Evolutionary conservation across 768 basidiomycete genomes (phyloP), one percentile per base, ranked within the genome.

Genomic region (Tulasnella sp.): DNA sequence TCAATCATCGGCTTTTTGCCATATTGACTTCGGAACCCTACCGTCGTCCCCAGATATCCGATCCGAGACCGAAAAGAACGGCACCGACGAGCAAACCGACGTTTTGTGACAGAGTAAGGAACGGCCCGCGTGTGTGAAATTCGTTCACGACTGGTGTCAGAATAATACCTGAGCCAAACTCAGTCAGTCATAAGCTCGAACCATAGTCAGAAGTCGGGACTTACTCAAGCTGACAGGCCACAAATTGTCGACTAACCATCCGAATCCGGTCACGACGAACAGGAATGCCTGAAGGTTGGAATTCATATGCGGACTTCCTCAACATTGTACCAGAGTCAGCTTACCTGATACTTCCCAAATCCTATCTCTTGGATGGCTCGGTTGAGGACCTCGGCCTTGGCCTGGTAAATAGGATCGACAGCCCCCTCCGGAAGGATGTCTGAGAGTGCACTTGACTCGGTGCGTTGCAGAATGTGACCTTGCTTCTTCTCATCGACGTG

Each of bases 241-340:
- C 34, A 89, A 83, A 75, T 87, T 90, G 76, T 90, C 89, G 19
- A 88, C 86, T 73, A 90, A 84, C 89, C 89, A 90, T 67, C 90
- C 90, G 79, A 91, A 90, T 1, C 89, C 90, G 19, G 88, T 84
- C 35, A 89, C 87, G 67, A 86, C 71, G 77, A 91, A 90, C 40
- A 91, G 29, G 32, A 40, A 68, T 35, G 29, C 36, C 67, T 66
- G n/a, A 41, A 59, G 26, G n/a, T n/a, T n/a, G 26, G 32, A 59
- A 59, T 2, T 29, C 52, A 7, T 5, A 26, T 52, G 8, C 22
- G 52, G 26, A 19, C 22, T 29, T 32, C 52, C 16, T 11, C 26
- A 12, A 32, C 16, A 12, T 12, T 26, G 9, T 14, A 0, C 32
- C 11, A 9, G 32, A 12, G 11, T 3, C 5, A 52, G 42, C 67